Percentiles rank a stretch among this genome's conserved stretches.
phyloP scores from a whole-genome alignment of 1,284 basidiomycete genomes.

The Leccinum fuscescens region DNA sequence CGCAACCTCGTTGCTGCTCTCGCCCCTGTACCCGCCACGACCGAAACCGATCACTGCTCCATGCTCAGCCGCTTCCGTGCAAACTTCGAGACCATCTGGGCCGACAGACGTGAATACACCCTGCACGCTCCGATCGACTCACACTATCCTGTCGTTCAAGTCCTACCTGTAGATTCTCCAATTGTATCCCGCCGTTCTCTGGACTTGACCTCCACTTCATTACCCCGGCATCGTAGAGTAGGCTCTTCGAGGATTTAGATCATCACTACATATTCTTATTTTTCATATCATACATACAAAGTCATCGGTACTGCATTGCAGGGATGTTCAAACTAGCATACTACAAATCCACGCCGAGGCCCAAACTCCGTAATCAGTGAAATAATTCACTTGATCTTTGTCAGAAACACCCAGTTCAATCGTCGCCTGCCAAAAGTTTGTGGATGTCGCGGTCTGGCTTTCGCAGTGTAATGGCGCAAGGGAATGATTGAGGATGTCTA shows the following conservation, averaged over 20 bases:
- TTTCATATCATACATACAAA: neutral
- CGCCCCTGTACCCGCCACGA: conserved; percentile 25
- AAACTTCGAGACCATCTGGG: conserved; percentile 23
- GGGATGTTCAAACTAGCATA: neutral
- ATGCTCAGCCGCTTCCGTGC: conserved; percentile 22
- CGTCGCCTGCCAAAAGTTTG: neutral
- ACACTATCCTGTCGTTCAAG: conserved; percentile 1
- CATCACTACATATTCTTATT: neutral
- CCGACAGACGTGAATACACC: conserved; percentile 15
- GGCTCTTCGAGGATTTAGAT: conserved; percentile 27
- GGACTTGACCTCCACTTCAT: conserved; percentile 11
- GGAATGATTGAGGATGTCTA: conserved; percentile 24
- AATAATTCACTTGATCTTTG: neutral
- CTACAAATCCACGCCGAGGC: neutral
- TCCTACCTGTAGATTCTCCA: conserved; percentile 1
- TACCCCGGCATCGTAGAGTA: conserved; percentile 20
- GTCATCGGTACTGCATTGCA: neutral
- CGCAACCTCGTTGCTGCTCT: conserved; percentile 20
- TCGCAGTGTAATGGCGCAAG: conserved; percentile 18
- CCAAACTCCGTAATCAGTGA: neutral
- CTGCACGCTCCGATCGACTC: conserved; percentile 3
- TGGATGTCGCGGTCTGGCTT: conserved; percentile 1
- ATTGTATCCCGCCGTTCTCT: conserved; percentile 7
- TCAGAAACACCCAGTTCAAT: neutral
- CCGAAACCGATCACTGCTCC: conserved; percentile 18